phyloP scores from a whole-genome alignment of 1,284 basidiomycete genomes.

The Porodaedalea pini region DNA sequence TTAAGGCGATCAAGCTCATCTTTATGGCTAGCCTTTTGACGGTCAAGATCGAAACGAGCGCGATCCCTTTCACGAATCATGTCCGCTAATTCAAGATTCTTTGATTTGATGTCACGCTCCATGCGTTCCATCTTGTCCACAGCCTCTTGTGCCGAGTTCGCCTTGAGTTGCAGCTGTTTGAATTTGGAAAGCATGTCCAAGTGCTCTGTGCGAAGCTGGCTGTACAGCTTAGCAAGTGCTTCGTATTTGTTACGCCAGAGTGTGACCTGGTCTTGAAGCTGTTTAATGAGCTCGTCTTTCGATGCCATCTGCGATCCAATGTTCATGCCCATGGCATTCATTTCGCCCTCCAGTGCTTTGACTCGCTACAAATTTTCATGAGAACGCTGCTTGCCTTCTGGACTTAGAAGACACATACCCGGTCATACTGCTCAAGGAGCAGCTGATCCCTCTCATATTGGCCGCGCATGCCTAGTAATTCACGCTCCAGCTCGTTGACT shows the following conservation, averaged over 20 bases:
- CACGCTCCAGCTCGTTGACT: conserved; percentile 80
- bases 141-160: conserved; percentile 98
- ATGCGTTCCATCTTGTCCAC: conserved; percentile 99
- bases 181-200: conserved; percentile 96
- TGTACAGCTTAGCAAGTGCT: conserved; percentile 97
- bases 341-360: conserved; percentile 92
- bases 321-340: conserved; percentile 76
- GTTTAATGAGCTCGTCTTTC: conserved; percentile 95
- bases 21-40: conserved; percentile 91
- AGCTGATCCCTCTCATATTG: conserved; percentile 99
- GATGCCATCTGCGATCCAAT: conserved; percentile 85
- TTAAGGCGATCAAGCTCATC: conserved; percentile 93
- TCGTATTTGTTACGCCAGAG: conserved; percentile 99
- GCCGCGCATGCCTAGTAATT: conserved; percentile 90
- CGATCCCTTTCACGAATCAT: conserved; percentile 98
- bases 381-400: conserved; percentile 7
- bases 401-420: conserved; percentile 48
- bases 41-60: conserved; percentile 94
- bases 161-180: conserved; percentile 97
- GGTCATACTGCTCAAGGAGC: conserved; percentile 96
- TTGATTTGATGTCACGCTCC: conserved; percentile 97
- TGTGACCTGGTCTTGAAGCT: conserved; percentile 95
- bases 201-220: conserved; percentile 95
- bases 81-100: conserved; percentile 97
- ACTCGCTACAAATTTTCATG: conserved; percentile 61